Evolutionary conservation across 176 grass and related monocot genomes (phyloP).

Genomic region (Aegilops sharonensis): DNA sequence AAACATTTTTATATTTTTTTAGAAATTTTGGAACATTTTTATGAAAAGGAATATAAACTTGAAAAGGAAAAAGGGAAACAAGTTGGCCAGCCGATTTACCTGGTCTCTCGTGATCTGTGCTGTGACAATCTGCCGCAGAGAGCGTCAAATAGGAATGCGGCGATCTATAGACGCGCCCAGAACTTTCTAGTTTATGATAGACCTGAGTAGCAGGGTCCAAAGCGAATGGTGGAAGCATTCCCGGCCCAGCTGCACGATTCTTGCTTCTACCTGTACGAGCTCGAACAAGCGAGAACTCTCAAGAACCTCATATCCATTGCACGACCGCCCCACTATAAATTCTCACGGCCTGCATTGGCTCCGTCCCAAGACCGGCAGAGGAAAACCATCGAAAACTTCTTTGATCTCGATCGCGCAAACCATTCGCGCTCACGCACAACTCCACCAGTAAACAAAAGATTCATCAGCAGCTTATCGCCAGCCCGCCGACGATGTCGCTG

Average conservation of each 20-base stretch:
- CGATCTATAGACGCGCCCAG: too few relatives aligned
- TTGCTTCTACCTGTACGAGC: not conserved
- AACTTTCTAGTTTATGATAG: too few relatives aligned
- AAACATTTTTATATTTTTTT: too few relatives aligned
- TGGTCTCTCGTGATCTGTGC: too few relatives aligned
- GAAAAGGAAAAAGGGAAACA: too few relatives aligned
- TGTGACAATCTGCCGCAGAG: too few relatives aligned
- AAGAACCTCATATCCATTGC: not conserved
- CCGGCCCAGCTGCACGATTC: not conserved
- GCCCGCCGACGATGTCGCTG: slow-evolving; percentile 6
- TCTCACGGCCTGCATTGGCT: not conserved
- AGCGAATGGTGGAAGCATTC: not conserved
- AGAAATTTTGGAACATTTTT: too few relatives aligned
- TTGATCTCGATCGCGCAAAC: not conserved
- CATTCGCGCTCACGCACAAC: not conserved
- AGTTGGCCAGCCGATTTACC: too few relatives aligned
- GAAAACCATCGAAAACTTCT: not conserved
- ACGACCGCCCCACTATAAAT: not conserved
- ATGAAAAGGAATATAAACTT: too few relatives aligned
- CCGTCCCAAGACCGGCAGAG: not conserved
- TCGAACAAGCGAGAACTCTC: not conserved
- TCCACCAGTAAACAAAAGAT: not conserved
- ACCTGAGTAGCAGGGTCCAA: not conserved
- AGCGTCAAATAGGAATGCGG: too few relatives aligned
- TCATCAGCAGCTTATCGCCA: not conserved